A percentile compares a stretch with the other conserved stretches of the same genome.
These are phyloP conservation scores for Anthostomella pinea DNA, from an alignment of 2,329 filamentous ascomycete species.

Conservation along the genomic window DNA sequence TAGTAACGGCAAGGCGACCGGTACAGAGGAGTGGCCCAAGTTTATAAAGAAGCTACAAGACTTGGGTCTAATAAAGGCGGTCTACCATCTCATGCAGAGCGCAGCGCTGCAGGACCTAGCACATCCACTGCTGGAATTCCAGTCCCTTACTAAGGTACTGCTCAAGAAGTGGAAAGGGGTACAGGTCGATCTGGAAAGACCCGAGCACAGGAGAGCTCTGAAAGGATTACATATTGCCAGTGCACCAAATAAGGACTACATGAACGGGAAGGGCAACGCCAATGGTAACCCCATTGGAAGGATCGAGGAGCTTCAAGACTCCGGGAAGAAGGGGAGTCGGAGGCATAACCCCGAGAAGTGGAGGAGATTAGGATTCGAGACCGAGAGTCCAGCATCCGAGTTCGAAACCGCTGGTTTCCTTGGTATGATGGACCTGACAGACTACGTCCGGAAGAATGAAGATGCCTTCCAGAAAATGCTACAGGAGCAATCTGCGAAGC, in stretches of 20 bases:
- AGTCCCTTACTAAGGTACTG: conserved; percentile 83
- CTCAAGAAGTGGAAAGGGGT: conserved; percentile 86
- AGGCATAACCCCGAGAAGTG: conserved; percentile 88
- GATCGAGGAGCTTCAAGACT: conserved; percentile 37
- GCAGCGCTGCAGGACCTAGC: conserved; percentile 87
- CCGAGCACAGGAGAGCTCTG: conserved; percentile 83
- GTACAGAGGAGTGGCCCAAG: conserved; percentile 79
- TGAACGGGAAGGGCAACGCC: conserved; percentile 30
- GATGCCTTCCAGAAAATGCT: conserved; percentile 90
- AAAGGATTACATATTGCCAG: conserved; percentile 84
- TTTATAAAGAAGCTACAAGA: conserved; percentile 94
- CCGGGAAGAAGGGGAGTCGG: conserved; percentile 58
- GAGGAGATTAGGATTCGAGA: conserved; percentile 86
- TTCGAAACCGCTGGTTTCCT: conserved; percentile 85
- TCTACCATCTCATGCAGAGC: conserved; percentile 92
- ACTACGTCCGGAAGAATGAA: conserved; percentile 89
- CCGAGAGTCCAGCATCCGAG: conserved; percentile 81
- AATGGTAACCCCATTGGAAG: no score
- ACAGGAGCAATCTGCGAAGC: conserved; percentile 78
- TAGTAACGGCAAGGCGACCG: conserved; percentile 32
- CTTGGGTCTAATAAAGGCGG: conserved; percentile 85
- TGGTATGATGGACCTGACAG: conserved; percentile 95
- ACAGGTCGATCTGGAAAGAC: conserved; percentile 76
- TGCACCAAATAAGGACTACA: conserved; percentile 50
- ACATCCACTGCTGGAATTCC: conserved; percentile 88